Evolutionary conservation across 345 rosid species (phyloP), one percentile per base, ranked within the genome.

Genomic region (Eucalyptus rudis): DNA sequence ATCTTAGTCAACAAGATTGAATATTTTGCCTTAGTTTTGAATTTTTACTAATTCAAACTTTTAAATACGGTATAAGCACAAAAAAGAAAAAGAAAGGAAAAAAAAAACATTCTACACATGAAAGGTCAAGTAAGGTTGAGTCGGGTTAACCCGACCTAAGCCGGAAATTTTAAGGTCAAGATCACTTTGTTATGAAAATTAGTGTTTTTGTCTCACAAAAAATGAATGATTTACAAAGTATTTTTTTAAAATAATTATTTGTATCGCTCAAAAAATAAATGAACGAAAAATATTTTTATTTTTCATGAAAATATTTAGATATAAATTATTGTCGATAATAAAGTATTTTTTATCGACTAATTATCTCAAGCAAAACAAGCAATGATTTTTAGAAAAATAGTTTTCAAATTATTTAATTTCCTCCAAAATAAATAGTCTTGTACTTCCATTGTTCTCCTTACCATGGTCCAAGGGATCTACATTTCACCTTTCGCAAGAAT

Each of bases 141-240:
- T 2, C 1, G 1, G 13, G 25, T 19, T 19, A 17, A 6, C 24
- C 44, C 24, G 0, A 19, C 45, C 81, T 36, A 19, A 33, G 25
- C 45, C 4, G 1, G 7, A 36, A 71, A 36, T 19, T 33, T 71
- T 19, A 71, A 2, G 25, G 25, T 36, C 13, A 71, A 6, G 44
- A 71, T 71, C 13, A 7, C 25, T 71, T 66, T 15, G 25, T 33
- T 24, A 33, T 71, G 81, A 71, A 71, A 71, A 19, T 36, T n/a
- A 4, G 36, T 6, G 36, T n/a, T 7, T 64, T 64, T n/a, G 15
- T n/a, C 33, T 64, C 5, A 2, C 19, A n/a, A 7, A 64, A 64
- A 64, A 64, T n/a, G 2, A n/a, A 64, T 64, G 3, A n/a, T n/a
- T 64, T 17, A 15, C 1, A 64, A 2, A 64, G 17, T n/a, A 7